Percentiles rank a stretch among this genome's conserved stretches.
phyloP scores from a whole-genome alignment of 140 eudicot species.

The Flaveria floridana region DNA sequence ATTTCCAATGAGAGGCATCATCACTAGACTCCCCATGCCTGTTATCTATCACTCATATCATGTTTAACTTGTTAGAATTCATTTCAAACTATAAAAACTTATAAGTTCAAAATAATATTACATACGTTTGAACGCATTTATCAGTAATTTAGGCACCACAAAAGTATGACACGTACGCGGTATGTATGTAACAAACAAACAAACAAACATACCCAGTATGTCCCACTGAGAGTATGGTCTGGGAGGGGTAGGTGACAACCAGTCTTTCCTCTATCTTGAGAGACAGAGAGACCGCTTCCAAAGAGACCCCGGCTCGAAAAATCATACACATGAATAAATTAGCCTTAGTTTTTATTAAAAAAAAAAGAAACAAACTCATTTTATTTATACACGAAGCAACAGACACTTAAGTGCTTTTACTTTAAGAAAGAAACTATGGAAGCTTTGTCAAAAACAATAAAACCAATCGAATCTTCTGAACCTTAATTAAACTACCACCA shows the following conservation, averaged over 20 bases:
- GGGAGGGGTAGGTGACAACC: too few species aligned
- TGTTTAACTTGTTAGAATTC: not conserved
- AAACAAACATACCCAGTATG: too few species aligned
- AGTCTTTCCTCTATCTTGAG: too few species aligned
- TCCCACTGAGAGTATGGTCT: too few species aligned
- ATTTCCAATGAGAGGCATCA: conserved; percentile 89
- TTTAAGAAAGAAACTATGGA: conserved; percentile 17
- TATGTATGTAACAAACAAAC: not conserved
- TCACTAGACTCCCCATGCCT: conserved; percentile 76
- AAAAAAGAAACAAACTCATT: not conserved
- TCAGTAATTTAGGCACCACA: too few species aligned
- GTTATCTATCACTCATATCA: conserved; percentile 48
- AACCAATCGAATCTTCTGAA: conserved; percentile 17
- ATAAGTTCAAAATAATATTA: not conserved
- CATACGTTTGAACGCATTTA: not conserved
- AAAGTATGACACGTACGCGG: not conserved
- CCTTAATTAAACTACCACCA: conserved; percentile 4
- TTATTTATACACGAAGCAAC: not conserved
- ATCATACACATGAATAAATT: not conserved
- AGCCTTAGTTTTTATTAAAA: not conserved
- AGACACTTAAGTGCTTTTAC: not conserved
- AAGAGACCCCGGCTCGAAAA: too few species aligned
- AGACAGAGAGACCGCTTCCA: too few species aligned
- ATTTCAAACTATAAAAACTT: not conserved
- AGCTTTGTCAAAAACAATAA: not conserved